Evolutionary conservation across 495 filamentous ascomycete genomes (phyloP), one percentile per base, ranked within the genome.

Genomic region (Penicillium ochrochloron): DNA sequence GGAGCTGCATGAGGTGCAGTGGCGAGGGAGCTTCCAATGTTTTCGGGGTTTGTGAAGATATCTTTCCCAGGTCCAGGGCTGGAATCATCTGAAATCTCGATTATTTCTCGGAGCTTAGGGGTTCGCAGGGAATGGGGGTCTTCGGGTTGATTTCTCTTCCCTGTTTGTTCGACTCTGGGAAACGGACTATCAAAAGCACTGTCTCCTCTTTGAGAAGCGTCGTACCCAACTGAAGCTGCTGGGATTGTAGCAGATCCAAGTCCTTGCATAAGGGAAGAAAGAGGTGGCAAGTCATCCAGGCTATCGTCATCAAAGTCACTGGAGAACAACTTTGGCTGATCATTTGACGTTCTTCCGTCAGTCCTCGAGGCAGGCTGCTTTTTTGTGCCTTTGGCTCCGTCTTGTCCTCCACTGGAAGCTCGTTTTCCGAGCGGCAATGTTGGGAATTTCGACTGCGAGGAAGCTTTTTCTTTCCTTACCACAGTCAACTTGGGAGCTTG

Each of bases 241-340:
- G 27, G 31, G 27, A 8, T 14, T 3, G 41, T 7, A 2, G 19
- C 17, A 3, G 33, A 48, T 11, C 11, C 17, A 5, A 19, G 21
- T 21, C 63, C 27, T 17, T 54, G 68, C 1, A 71, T 46, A 17
- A 80, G 31, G 15, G 75, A 52, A 27, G 76, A 78, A 31, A 78
- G 75, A 10, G 79, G 79, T 29, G 79, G 80, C n/a, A 84, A 63
- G 57, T 80, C 77, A 17, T 75, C 72, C 25, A 78, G 69, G n/a
- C 63, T 68, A 50, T 73, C 73, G 57, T 74, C 69, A 2, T 65
- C 73, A 57, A 75, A 79, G 34, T 81, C 78, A 61, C 75, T 78
- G 1, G 74, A 76, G 52, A 60, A 57, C 5, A 25, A 62, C 48
- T 31, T 68, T 21, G 42, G 27, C 34, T 25, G 57, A n/a, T 15